Evolutionary conservation across 2,329 filamentous ascomycete species (phyloP).

Genomic region (Fusarium brevicatenulatum): DNA sequence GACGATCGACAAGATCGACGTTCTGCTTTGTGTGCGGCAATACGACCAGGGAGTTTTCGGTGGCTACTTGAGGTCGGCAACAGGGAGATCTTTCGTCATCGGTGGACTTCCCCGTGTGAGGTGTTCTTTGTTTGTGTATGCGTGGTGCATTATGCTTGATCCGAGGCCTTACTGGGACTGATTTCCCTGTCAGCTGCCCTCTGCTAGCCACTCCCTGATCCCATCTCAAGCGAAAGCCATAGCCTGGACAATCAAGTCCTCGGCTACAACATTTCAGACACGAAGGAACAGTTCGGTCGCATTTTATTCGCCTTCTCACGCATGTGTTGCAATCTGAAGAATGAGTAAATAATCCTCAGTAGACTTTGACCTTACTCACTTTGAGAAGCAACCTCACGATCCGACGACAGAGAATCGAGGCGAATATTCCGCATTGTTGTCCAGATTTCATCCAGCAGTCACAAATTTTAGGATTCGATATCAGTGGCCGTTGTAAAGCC

Average conservation of each 20-base stretch:
- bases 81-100: rapidly evolving
- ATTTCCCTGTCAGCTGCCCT: background rate
- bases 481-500: background rate
- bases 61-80: background rate
- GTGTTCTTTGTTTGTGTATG: background rate
- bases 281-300: background rate
- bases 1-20: background rate
- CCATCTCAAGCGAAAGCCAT: background rate
- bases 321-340: background rate
- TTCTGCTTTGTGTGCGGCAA: background rate
- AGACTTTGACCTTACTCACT: background rate
- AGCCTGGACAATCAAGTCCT: background rate
- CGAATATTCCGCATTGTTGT: background rate
- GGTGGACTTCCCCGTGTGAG: too few relatives aligned
- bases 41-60: rapidly evolving
- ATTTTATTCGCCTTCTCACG: background rate
- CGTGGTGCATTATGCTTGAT: background rate
- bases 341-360: background rate
- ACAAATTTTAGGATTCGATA: background rate
- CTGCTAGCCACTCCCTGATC: slow-evolving; percentile 3
- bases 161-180: background rate
- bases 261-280: background rate
- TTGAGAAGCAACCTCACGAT: background rate
- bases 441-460: rapidly evolving
- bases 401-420: background rate